Evolutionary conservation across 306 rosid genomes (phyloP), one percentile per base, ranked within the genome.

Genomic region (Acacia crassicarpa): DNA sequence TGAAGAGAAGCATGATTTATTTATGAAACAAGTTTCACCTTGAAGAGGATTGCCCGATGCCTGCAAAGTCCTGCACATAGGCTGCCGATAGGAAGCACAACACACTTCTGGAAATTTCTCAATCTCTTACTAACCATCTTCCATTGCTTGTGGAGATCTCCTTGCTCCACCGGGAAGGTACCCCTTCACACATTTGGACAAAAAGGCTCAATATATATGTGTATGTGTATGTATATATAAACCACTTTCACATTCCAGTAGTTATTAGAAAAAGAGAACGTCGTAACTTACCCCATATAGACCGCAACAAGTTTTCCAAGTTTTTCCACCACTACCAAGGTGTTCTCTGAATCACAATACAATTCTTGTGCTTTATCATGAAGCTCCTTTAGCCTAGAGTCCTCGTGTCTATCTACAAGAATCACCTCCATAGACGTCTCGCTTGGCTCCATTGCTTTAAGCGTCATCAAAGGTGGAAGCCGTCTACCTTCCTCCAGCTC

Each of bases 31-130:
- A 65, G 45, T 67, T 70, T n/a, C 81, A 95, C 99, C 98, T 95
- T 95, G 89, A 95, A 95, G 73, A 95, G 97, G 85, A 95, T 83
- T n/a, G 99, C 99, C 14, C 99, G 94, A 75, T 95, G 99, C 90
- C 99, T 87, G 83, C 99, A 95, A 68, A 93, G 91, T 43, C 99
- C 99, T 78, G 86, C 82, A 33, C 98, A 95, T 54, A 95, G 89
- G 82, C 90, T 90, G 68, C 97, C 98, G 38, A 95, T 92, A 49
- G 99, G 99, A 77, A 95, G 87, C 89, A 93, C 98, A 9, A 89
- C 90, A 89, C 97, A 95, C 71, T 95, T 90, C 44, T 82, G 97
- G 65, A 89, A 87, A 72, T 83, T 92, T 86, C 84, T 95, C 91
- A 93, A 80, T 84, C 90, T 92, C 83, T 86, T 92, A 84, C 97